phyloP scores from a whole-genome alignment of 2,329 filamentous ascomycete genomes.

The Penicillium concentricum region DNA sequence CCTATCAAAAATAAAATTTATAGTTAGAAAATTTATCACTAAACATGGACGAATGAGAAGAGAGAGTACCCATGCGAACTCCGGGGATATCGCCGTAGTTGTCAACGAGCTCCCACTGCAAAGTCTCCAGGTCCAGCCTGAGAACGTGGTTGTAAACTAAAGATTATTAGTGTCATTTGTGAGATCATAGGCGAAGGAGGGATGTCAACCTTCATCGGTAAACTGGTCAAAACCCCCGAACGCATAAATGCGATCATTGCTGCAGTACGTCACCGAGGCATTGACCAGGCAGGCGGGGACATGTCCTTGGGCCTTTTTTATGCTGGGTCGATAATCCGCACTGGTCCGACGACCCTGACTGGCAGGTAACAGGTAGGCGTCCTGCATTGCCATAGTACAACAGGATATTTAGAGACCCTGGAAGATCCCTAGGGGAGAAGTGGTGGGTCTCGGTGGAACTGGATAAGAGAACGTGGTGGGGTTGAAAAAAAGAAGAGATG shows the following conservation, averaged over 20 bases:
- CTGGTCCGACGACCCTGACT: slow-evolving; percentile 66
- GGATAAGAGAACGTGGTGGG: slow-evolving; percentile 21
- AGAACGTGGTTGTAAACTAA: slow-evolving; percentile 94
- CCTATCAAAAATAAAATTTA: slow-evolving; percentile 51
- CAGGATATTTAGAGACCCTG: slow-evolving; percentile 26
- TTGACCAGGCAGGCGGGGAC: slow-evolving; percentile 94
- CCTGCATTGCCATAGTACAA: slow-evolving; percentile 51
- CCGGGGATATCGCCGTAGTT: slow-evolving; percentile 98
- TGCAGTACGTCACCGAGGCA: slow-evolving; percentile 97
- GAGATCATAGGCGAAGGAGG: neutral
- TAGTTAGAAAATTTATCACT: neutral
- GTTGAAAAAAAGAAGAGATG: slow-evolving; percentile 24
- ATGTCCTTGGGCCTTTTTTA: slow-evolving; percentile 74
- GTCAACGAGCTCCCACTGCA: slow-evolving; percentile 94
- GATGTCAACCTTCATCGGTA: slow-evolving; percentile 73
- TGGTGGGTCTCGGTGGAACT: slow-evolving; percentile 37
- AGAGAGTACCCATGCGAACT: slow-evolving; percentile 80
- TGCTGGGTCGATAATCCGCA: slow-evolving; percentile 78
- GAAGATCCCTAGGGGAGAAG: slow-evolving; percentile 30
- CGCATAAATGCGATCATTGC: slow-evolving; percentile 94
- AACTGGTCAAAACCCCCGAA: slow-evolving; percentile 99
- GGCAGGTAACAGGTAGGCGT: slow-evolving; percentile 89
- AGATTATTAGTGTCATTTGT: slow-evolving; percentile 6
- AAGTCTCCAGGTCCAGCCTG: slow-evolving; percentile 77
- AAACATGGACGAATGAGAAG: slow-evolving; percentile 1